These are phyloP conservation scores for Populus euphratica DNA, from an alignment of 345 rosid genomes.

Conservation along the genomic window DNA sequence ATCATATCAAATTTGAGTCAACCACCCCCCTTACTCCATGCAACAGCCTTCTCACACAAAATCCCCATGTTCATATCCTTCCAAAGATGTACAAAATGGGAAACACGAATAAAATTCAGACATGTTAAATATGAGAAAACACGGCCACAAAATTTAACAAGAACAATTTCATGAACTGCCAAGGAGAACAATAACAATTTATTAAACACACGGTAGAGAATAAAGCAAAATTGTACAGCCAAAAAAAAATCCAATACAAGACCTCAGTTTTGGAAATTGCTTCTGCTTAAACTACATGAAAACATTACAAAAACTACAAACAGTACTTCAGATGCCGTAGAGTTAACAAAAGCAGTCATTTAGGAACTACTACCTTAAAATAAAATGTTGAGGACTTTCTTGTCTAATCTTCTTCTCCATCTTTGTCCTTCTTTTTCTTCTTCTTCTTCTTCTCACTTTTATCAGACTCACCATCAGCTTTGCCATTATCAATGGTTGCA, in stretches of 20 bases:
- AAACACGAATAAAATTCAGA: background rate
- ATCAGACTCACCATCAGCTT: slow-evolving; percentile 37
- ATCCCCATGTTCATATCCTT: background rate
- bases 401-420: slow-evolving; percentile 45
- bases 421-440: slow-evolving; percentile 58
- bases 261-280: background rate
- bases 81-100: background rate
- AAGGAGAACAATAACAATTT: background rate
- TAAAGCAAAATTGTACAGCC: background rate
- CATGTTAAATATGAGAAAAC: background rate
- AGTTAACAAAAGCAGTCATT: background rate
- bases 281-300: background rate
- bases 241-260: background rate
- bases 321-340: background rate
- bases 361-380: background rate
- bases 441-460: slow-evolving; percentile 70
- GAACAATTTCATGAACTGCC: background rate
- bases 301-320: background rate
- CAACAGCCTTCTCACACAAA: background rate
- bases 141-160: background rate
- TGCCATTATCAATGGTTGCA: slow-evolving; percentile 29
- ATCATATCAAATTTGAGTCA: background rate
- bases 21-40: background rate
- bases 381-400: slow-evolving; percentile 26
- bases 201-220: background rate